phyloP scores from a whole-genome alignment of 306 rosid genomes.

The Trifolium dubium region DNA sequence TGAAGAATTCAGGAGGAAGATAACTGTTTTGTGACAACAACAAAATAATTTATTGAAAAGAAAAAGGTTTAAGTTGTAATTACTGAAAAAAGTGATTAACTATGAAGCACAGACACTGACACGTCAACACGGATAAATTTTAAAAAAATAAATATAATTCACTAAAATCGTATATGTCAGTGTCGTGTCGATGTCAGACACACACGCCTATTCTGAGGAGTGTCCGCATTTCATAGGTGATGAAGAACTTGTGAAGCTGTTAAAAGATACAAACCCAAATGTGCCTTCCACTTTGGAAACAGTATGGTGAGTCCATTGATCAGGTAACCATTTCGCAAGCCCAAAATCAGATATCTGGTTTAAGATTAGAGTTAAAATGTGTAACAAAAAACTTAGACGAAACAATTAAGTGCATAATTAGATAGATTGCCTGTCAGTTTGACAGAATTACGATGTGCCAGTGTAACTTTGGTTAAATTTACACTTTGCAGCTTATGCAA shows the following conservation, averaged over 20 bases:
- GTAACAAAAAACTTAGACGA: slow-evolving; percentile 12
- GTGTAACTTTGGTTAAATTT: background rate
- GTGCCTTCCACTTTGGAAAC: slow-evolving; percentile 96
- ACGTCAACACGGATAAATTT: too few relatives aligned
- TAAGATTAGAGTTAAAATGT: slow-evolving; percentile 41
- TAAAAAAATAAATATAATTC: too few relatives aligned
- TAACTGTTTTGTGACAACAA: slow-evolving; percentile 63
- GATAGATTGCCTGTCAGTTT: background rate
- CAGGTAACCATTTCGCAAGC: slow-evolving; percentile 97
- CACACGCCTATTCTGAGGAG: too few relatives aligned
- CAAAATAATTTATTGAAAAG: background rate
- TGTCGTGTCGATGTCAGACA: too few relatives aligned
- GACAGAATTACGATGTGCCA: background rate
- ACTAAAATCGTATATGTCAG: too few relatives aligned
- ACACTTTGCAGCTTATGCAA: background rate
- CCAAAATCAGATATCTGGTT: slow-evolving; percentile 94
- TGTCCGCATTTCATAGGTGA: too few relatives aligned
- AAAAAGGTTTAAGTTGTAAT: background rate
- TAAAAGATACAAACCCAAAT: slow-evolving; percentile 77
- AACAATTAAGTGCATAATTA: slow-evolving; percentile 9
- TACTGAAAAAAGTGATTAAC: background rate
- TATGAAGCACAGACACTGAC: too few relatives aligned
- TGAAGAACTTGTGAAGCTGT: slow-evolving; percentile 18
- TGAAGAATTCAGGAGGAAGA: slow-evolving; percentile 99
- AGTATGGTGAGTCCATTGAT: slow-evolving; percentile 95